Conservation (phyloP, 306 rosid species). For the Dryas drummondii region DNA sequence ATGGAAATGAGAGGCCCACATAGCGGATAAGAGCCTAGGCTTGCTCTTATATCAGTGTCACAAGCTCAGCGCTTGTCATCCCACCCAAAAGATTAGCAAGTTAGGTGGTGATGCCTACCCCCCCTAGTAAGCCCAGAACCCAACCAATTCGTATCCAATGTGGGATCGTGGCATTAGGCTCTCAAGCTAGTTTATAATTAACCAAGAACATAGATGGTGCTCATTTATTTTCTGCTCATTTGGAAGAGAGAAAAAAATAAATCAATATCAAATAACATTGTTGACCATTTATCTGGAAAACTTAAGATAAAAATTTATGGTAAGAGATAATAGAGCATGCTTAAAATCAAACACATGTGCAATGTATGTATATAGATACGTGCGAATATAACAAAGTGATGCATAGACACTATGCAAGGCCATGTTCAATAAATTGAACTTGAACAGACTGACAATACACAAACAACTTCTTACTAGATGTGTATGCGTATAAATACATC, state of each 20-base stretch:
- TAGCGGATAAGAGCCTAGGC: not conserved
- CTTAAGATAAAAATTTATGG: not conserved
- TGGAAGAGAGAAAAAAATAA: not conserved
- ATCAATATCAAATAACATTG: not conserved
- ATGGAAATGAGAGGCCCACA: not conserved
- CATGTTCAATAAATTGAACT: not conserved
- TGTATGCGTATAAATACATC: not conserved
- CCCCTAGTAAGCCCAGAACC: not conserved
- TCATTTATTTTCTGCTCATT: not conserved
- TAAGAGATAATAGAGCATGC: not conserved
- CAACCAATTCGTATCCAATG: not conserved
- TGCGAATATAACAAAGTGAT: not conserved
- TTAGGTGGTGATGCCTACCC: not conserved
- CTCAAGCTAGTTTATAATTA: not conserved
- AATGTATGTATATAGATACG: not conserved
- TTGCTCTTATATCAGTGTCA: not conserved
- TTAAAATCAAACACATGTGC: not conserved
- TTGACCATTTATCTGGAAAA: not conserved
- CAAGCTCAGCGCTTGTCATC: not conserved
- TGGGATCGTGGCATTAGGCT: not conserved
- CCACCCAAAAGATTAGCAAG: not conserved
- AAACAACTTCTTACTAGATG: not conserved
- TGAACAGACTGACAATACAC: constrained; percentile 3
- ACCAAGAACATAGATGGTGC: not conserved
- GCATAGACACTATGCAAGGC: not conserved